Conservation (phyloP, 225 moss, liverwort and hornwort species). For the Takakia lepidozioides region DNA sequence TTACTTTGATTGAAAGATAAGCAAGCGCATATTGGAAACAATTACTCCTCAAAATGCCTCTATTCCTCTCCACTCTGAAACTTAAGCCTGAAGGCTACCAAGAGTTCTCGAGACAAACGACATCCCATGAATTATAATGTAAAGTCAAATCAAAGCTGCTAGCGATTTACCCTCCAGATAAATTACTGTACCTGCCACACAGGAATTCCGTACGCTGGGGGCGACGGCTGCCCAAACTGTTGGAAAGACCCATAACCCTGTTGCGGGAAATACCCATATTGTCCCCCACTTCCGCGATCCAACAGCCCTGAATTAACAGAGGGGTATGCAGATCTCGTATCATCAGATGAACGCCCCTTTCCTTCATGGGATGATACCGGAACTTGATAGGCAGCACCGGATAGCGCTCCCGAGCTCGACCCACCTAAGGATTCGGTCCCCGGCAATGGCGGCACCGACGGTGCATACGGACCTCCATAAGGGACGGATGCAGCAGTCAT, state of each 20-base stretch:
- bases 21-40: neutral
- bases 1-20: too few relatives aligned
- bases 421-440: neutral
- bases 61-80: neutral
- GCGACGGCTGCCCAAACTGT: slow-evolving; percentile 8
- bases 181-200: slow-evolving; percentile 34
- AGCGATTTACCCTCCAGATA: neutral
- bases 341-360: slow-evolving; percentile 10
- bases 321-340: slow-evolving; percentile 25
- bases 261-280: neutral
- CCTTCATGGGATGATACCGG: neutral
- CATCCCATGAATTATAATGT: neutral
- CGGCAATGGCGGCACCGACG: slow-evolving; percentile 1
- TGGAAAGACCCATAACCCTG: slow-evolving; percentile 2
- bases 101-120: neutral
- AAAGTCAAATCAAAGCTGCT: neutral
- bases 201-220: slow-evolving; percentile 25
- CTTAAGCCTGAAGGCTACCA: neutral
- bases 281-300: slow-evolving; percentile 3
- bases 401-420: too few relatives aligned
- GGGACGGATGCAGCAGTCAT: too few relatives aligned
- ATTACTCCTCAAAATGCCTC: neutral
- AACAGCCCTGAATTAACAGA: slow-evolving; percentile 4
- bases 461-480: neutral
- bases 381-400: too few relatives aligned